A percentile compares a stretch with the other conserved stretches of the same genome.
phyloP scores from a whole-genome alignment of 371 early-diverging fungal species.

The Mucor piriformis region DNA sequence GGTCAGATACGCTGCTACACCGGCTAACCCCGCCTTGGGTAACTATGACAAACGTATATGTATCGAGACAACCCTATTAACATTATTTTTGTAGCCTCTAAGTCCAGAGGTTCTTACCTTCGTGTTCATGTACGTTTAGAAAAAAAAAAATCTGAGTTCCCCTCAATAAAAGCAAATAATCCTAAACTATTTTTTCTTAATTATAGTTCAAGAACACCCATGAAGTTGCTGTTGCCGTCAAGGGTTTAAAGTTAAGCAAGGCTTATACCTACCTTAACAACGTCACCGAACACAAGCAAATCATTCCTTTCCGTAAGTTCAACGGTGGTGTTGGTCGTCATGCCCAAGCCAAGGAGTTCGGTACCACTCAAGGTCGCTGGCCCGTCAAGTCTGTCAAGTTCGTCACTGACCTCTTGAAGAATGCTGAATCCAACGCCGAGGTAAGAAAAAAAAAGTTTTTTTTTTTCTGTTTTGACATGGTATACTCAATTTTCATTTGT shows the following conservation, averaged over 20 bases:
- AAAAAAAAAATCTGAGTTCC: not conserved
- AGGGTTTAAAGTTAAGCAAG: slow-evolving; percentile 92
- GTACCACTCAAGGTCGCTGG: slow-evolving; percentile 98
- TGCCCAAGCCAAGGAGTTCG: slow-evolving; percentile 97
- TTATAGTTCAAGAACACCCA: slow-evolving; percentile 93
- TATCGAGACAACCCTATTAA: not conserved
- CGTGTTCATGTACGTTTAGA: slow-evolving; percentile 39
- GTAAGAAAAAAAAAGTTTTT: slow-evolving; percentile 32
- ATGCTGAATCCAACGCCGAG: slow-evolving; percentile 97
- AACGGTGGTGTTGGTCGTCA: slow-evolving; percentile 98
- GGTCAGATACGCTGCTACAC: slow-evolving; percentile 66
- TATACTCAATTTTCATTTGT: not conserved
- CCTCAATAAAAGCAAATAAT: no score
- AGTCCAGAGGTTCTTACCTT: slow-evolving; percentile 47
- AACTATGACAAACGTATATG: slow-evolving; percentile 13
- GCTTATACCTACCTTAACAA: slow-evolving; percentile 95
- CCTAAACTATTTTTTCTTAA: not conserved
- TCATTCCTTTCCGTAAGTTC: slow-evolving; percentile 98
- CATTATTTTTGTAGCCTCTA: slow-evolving; percentile 27
- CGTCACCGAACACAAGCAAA: slow-evolving; percentile 97
- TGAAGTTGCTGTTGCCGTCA: slow-evolving; percentile 95
- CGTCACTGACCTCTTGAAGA: slow-evolving; percentile 93
- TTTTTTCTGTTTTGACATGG: not conserved
- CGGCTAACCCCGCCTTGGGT: slow-evolving; percentile 58
- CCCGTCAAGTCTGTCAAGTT: slow-evolving; percentile 97